Base-by-base conservation (phyloP, 352 stramenopile genomes). In the Aphanomyces cochlioides region DNA sequence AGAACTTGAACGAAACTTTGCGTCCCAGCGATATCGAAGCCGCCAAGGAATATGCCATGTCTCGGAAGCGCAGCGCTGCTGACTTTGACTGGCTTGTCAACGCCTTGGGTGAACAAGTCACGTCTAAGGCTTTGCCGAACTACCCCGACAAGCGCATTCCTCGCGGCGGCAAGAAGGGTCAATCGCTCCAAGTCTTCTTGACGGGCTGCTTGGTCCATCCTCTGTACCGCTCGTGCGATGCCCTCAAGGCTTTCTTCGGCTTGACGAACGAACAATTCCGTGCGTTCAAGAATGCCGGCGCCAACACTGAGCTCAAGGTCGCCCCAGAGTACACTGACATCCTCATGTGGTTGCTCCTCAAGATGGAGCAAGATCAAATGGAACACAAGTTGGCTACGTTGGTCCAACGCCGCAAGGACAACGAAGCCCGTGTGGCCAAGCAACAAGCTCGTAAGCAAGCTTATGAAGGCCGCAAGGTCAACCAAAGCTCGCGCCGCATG, bases 361-460 rank as follows among this genome's bases (percentile, higher is more conserved):
- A 95, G 75, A 79, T 95, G 19, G 85, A 95, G 79, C 91, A 93
- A 73, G 85, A 84, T 0, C 87, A 95, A 77, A 87, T 95, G 65
- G 85, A 85, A 17, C 77, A 74, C 66, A 95, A 92, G 77, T 76
- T 93, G 17, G 88, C 90, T 38, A 83, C 75, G 38, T 76, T 95
- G 1, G 77, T 77, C 7, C 72, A 76, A 45, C 87, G 87, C 47
- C 80, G 90, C 68, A 87, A 90, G 76, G 77, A 84, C 45, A 82
- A 95, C 77, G 84, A 83, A 17, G 71, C 84, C 66, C 87, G 87
- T 67, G 74, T 95, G 47, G 63, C 73, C 13, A 79, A 90, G 67
- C 84, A 92, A 70, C 74, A 78, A 67, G 77, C 76, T 0, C 87
- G 87, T 65, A 77, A 84, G 1, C 74, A 85, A 21, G 77, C 84